Base-by-base conservation (phyloP, 1,284 basidiomycete species). In the Naganishia cerealis region DNA sequence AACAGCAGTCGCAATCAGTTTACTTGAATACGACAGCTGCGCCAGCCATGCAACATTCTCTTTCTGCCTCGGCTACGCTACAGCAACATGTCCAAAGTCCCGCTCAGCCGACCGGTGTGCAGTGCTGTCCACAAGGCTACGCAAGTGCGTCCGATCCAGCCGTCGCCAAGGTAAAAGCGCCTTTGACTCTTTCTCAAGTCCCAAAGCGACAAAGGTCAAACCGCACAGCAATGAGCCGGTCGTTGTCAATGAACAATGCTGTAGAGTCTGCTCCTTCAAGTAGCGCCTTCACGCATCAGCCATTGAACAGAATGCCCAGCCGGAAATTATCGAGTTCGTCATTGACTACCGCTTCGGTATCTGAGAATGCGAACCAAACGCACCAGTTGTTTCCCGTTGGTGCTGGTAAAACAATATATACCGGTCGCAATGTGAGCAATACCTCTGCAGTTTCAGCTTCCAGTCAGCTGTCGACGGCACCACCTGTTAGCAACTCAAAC, bases 231-330 rank as follows among this genome's bases (percentile, higher is more conserved):
- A 63, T 63, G 61, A 33, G 42, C 16, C 61, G 61, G 24, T 63
- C 61, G 1, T 40, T 63, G 39, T 63, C 61, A n/a, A 52, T 63
- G 61, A 63, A 43, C 61, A 63, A 54, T 42, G 61, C 61, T 40
- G 24, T 21, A 24, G 61, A 63, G 16, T 50, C 46, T 50, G 50
- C 38, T 21, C 29, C 57, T 15, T 29, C 61, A 15, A 52, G 21
- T 38, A 54, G 50, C 21, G 61, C 61, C 21, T 53, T 63, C 21
- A 63, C 61, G n/a, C 50, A 63, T 33, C 21, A 40, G 16, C 61
- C 61, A 15, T 40, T 63, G 38, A 42, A 36, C 13, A 46, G 61
- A 39, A n/a, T 54, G 52, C 50, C 61, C 2, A 54, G 36, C 42
- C 50, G 50, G 8, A 53, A 54, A 8, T 16, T 42, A 2, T 39